Conservation (phyloP, 2,329 filamentous ascomycete genomes). For the Davidsoniella neocaledoniae region DNA sequence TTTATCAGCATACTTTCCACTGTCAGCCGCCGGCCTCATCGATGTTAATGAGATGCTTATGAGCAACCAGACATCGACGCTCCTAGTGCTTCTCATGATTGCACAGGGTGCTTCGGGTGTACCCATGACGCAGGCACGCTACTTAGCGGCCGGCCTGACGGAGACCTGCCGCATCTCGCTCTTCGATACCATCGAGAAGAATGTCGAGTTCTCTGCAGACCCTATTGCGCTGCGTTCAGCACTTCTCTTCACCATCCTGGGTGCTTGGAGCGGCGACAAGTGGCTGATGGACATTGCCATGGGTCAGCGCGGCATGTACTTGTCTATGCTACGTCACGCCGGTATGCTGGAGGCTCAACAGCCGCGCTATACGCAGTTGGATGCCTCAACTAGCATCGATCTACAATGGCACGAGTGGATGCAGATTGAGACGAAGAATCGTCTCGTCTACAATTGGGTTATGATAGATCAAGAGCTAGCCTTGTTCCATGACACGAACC, state of each 20-base stretch:
- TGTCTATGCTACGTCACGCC: slow-evolving; percentile 54
- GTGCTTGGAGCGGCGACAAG: slow-evolving; percentile 59
- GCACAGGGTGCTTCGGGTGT: slow-evolving; percentile 53
- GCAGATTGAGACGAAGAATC: slow-evolving; percentile 44
- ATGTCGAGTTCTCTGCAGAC: slow-evolving; percentile 50
- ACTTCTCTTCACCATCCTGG: slow-evolving; percentile 49
- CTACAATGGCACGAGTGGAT: slow-evolving; percentile 48
- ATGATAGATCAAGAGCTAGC: slow-evolving; percentile 58
- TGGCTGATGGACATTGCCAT: slow-evolving; percentile 65
- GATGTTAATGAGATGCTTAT: slow-evolving; percentile 52
- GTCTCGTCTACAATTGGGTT: slow-evolving; percentile 58
- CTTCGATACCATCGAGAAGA: slow-evolving; percentile 55
- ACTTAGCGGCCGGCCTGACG: slow-evolving; percentile 47
- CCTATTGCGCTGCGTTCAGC: slow-evolving; percentile 47
- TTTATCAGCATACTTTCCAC: slow-evolving; percentile 48
- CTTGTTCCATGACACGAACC: slow-evolving; percentile 46
- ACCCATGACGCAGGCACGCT: slow-evolving; percentile 46
- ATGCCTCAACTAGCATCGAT: slow-evolving; percentile 22
- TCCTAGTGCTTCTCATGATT: slow-evolving; percentile 55
- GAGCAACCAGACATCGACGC: slow-evolving; percentile 47
- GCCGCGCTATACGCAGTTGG: neutral
- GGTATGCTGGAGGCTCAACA: slow-evolving; percentile 42
- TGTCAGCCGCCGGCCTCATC: slow-evolving; percentile 40
- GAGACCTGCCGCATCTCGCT: slow-evolving; percentile 57
- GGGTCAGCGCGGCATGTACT: slow-evolving; percentile 58